Evolutionary conservation across 2,329 filamentous ascomycete genomes (phyloP).

Genomic region (Sporothrix phasma): DNA sequence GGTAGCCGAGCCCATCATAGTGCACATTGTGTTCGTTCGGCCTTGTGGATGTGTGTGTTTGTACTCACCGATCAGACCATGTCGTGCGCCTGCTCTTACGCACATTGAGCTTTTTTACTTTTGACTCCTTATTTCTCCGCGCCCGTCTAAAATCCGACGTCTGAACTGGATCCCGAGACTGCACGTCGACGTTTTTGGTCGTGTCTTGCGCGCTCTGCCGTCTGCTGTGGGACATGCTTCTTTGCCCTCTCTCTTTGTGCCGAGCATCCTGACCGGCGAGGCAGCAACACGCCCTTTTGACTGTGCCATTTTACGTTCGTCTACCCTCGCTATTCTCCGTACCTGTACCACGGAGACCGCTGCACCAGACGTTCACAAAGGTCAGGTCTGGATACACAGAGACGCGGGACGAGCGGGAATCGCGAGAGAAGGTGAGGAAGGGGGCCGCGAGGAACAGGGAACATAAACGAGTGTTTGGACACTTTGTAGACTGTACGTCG

Average conservation of each 20-base stretch:
- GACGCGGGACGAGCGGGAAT: neutral
- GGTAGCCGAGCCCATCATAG: neutral
- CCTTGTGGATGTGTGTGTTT: neutral
- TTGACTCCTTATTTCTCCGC: too few relatives aligned
- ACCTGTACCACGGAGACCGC: neutral
- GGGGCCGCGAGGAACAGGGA: neutral
- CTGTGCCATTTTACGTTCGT: neutral
- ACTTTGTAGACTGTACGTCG: too few relatives aligned
- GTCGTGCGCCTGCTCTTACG: neutral
- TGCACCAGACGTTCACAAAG: neutral
- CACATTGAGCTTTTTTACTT: neutral
- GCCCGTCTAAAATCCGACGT: too few relatives aligned
- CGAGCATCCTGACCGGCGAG: neutral
- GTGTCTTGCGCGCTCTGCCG: neutral
- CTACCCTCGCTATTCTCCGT: neutral
- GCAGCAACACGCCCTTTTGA: neutral
- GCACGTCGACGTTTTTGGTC: neutral
- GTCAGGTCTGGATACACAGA: neutral
- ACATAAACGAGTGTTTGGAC: neutral
- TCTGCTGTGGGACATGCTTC: neutral
- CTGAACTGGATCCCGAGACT: too few relatives aligned
- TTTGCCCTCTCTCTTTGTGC: neutral
- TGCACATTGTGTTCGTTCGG: neutral
- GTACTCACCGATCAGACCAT: too few relatives aligned
- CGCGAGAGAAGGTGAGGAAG: neutral